phyloP scores from a whole-genome alignment of 1,284 basidiomycete species.

The Moesziomyces parantarcticus region DNA sequence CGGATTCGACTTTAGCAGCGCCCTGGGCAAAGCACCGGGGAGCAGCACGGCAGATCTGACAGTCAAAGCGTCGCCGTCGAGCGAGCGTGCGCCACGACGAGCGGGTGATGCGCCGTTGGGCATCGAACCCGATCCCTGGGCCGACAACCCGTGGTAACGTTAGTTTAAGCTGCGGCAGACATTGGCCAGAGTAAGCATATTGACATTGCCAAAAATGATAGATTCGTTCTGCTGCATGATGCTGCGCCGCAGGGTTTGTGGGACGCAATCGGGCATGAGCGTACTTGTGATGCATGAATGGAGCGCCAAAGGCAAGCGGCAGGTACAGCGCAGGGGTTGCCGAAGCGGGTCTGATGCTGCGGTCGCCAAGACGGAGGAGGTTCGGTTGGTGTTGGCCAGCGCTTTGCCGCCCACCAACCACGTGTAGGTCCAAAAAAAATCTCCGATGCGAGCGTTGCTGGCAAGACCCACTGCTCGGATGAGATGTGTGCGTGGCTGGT shows the following conservation, averaged over 20 bases:
- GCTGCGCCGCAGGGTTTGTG: no score
- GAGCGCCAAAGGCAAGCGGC: background rate
- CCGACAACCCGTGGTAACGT: conserved; percentile 50
- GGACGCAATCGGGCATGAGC: no score
- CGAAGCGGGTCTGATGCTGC: background rate
- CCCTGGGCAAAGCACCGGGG: conserved; percentile 16
- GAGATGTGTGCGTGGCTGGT: no score
- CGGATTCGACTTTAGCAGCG: conserved; percentile 28
- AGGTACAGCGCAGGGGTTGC: background rate
- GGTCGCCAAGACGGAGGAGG: background rate
- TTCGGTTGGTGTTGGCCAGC: background rate
- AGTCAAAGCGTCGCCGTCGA: conserved; percentile 16
- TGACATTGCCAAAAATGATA: no score
- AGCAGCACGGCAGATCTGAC: conserved; percentile 16
- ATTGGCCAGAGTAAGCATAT: no score
- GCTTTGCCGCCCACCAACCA: background rate
- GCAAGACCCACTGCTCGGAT: no score
- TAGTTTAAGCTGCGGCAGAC: conserved; percentile 15
- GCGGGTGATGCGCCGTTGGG: conserved; percentile 10
- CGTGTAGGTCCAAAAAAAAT: background rate
- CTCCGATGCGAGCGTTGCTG: no score
- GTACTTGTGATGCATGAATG: no score
- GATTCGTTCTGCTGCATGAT: background rate
- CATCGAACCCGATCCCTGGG: conserved; percentile 35
- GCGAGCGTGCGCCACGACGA: conserved; percentile 25